phyloP scores from a whole-genome alignment of 257 asterid species.

The Nicotiana sylvestris region DNA sequence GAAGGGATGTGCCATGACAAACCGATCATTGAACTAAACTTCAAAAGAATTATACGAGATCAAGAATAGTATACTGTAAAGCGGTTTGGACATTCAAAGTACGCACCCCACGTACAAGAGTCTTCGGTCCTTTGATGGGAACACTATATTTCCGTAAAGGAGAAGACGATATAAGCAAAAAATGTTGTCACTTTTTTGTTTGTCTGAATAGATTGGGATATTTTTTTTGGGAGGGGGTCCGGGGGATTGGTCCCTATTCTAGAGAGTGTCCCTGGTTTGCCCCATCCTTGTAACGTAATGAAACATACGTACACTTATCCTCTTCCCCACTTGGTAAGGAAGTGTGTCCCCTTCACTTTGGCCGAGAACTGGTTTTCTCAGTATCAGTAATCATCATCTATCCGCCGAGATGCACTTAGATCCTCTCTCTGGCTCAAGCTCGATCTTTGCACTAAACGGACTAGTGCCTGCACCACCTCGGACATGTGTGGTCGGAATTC shows the following conservation, averaged over 20 bases:
- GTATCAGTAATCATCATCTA: constrained; percentile 11
- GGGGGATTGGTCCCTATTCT: not conserved
- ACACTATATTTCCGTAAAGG: not conserved
- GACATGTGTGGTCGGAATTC: constrained; percentile 52
- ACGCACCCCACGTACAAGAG: not conserved
- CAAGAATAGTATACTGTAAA: not conserved
- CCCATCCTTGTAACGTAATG: not conserved
- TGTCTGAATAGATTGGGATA: not conserved
- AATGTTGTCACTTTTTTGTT: not conserved
- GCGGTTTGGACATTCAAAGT: not conserved
- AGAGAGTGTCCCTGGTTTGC: too few species aligned
- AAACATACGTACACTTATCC: not conserved
- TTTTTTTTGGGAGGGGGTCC: not conserved
- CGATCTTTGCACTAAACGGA: constrained; percentile 35
- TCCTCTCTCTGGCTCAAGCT: constrained; percentile 26
- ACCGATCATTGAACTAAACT: not conserved
- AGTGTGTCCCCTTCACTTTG: not conserved
- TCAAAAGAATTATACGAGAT: not conserved
- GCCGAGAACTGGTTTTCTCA: not conserved
- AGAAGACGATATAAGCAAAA: not conserved
- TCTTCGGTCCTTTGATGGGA: not conserved
- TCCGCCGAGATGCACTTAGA: constrained; percentile 24
- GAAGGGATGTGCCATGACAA: not conserved
- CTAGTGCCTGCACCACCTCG: constrained; percentile 46
- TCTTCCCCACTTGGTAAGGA: not conserved